Evolutionary conservation across 805 yeast genomes (phyloP), one percentile per base, ranked within the genome.

Genomic region (Sugiyamaella smithiae): DNA sequence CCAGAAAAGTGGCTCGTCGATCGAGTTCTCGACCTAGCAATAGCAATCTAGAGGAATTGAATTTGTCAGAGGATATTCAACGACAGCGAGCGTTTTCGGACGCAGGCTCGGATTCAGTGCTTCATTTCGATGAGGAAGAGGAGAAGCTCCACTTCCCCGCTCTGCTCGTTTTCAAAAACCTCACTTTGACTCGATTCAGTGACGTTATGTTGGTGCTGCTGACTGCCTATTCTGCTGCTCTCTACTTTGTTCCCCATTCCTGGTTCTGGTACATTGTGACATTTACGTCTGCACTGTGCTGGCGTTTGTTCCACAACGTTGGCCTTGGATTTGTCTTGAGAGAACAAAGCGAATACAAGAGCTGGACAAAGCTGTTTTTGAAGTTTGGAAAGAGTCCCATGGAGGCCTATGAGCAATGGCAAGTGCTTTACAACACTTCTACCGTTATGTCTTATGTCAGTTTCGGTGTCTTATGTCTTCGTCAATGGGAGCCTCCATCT

Each of bases 391-490:
- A 79, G 37, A 78, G 85, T 14, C 78, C 80, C 38, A 74, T 78
- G 47, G 77, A 81, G 37, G 84, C 91, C 0, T 81, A 80, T 60
- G 76, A 80, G 55, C 84, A 82, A 57, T 86, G 90, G 87, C 84
- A 85, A 51, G 75, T 80, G 8, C 64, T 84, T 40, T 85, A 84
- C 66, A 78, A 78, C 50, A 60, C 67, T 31, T 58, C 72, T 4
- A 58, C 81, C 55, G 71, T 81, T 42, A 67, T 82, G 61, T 77
- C 86, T 1, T 83, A 84, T 58, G 70, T 80, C 4, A 71, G 84
- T 3, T 65, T 82, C 48, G 51, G 66, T 51, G 72, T 67, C 6
- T 63, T 74, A 43, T 52, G 54, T 8, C 31, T 61, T 2, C 46
- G 67, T 19, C 59, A 60, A 41, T 55, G 60, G 56, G 32, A 53